A percentile compares a stretch with the other conserved stretches of the same genome.
phyloP scores from a whole-genome alignment of 2,329 filamentous ascomycete genomes.

The Aspergillus pseudotamarii region DNA sequence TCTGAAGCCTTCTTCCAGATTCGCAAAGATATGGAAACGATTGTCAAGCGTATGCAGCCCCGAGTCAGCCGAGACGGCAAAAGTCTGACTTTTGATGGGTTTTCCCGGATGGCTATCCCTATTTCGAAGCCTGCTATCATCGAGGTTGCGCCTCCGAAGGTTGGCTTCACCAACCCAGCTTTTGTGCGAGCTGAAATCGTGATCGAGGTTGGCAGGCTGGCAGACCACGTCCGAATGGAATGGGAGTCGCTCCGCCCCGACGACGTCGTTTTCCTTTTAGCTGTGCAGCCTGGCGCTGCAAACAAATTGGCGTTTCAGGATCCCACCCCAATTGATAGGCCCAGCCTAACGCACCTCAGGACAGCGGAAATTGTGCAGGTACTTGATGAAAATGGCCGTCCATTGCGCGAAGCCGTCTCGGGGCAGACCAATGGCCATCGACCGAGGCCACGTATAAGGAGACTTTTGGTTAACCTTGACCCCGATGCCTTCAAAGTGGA shows the following conservation, averaged over 20 bases:
- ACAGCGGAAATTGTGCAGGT: constrained; percentile 85
- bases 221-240: constrained; percentile 74
- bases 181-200: constrained; percentile 83
- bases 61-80: constrained; percentile 65
- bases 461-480: constrained; percentile 81
- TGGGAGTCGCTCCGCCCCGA: constrained; percentile 88
- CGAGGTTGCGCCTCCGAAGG: constrained; percentile 78
- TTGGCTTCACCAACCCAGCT: constrained; percentile 82
- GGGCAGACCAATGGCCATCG: constrained; percentile 65
- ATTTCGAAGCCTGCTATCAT: constrained; percentile 84
- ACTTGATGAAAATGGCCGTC: constrained; percentile 79
- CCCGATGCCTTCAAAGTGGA: constrained; percentile 76
- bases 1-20: constrained; percentile 94
- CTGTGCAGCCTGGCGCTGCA: constrained; percentile 64
- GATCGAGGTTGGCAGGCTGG: constrained; percentile 79
- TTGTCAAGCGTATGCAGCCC: constrained; percentile 77
- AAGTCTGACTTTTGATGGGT: constrained; percentile 73
- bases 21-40: constrained; percentile 83
- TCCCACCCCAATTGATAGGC: constrained; percentile 52
- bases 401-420: constrained; percentile 60
- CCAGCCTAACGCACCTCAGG: constrained; percentile 72
- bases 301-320: constrained; percentile 24
- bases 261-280: constrained; percentile 86
- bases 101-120: constrained; percentile 87
- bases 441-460: constrained; percentile 62